A percentile compares a stretch with the other conserved stretches of the same genome.
Evolutionary conservation across 179 eudicot species (phyloP).

Genomic region (Amaranthus tricolor): DNA sequence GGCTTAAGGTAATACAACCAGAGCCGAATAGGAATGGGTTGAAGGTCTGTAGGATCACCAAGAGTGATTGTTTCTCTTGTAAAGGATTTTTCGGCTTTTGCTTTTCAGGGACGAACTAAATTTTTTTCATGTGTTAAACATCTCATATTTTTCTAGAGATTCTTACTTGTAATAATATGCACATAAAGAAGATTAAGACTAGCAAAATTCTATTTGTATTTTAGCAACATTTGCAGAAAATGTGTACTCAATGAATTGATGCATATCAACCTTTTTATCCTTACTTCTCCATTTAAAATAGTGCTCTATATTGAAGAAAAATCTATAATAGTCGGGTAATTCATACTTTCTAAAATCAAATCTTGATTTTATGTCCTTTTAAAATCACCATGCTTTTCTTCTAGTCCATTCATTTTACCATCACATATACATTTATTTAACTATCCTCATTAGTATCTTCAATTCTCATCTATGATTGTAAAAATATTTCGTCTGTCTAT

Average conservation of each 20-base stretch:
- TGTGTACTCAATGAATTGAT: neutral
- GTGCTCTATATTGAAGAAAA: too few species aligned
- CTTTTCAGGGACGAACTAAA: neutral
- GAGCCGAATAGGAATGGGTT: conserved; percentile 11
- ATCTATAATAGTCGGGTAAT: too few species aligned
- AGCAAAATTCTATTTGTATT: conserved; percentile 5
- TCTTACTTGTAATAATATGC: conserved; percentile 12
- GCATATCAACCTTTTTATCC: neutral
- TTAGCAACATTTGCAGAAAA: neutral
- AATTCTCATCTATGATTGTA: too few species aligned
- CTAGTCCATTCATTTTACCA: too few species aligned
- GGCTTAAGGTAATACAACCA: neutral
- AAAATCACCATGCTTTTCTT: too few species aligned
- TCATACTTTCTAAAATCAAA: neutral
- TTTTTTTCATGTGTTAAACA: neutral
- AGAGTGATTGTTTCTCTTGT: conserved; percentile 22
- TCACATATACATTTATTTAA: too few species aligned
- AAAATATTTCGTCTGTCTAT: too few species aligned
- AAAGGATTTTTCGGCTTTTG: neutral
- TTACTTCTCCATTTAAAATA: too few species aligned
- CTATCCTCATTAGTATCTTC: too few species aligned
- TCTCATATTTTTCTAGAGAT: neutral
- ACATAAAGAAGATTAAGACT: conserved; percentile 5
- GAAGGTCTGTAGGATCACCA: conserved; percentile 26
- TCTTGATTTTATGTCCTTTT: too few species aligned